Conservation (phyloP, 1,284 basidiomycete species). For the Erythrobasidium hasegawianum region DNA sequence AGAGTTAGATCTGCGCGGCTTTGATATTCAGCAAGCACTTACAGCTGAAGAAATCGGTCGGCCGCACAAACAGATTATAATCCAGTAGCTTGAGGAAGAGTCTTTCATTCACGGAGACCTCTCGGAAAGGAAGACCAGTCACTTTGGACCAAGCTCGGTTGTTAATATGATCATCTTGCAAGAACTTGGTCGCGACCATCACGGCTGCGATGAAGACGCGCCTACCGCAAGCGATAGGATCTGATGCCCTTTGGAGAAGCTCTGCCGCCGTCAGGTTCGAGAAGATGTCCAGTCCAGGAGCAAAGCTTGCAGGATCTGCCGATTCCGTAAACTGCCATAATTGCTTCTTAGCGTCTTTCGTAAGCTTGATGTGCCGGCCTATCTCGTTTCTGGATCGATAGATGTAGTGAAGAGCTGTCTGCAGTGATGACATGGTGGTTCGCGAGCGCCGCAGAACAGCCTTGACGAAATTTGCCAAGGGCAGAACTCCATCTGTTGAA, state of each 20-base stretch:
- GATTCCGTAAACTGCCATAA: conserved; percentile 1
- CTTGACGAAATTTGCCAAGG: conserved; percentile 42
- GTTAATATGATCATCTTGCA: conserved; percentile 86
- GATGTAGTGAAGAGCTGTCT: conserved; percentile 46
- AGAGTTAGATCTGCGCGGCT: no score
- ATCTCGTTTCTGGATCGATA: conserved; percentile 43
- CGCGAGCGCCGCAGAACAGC: conserved; percentile 45
- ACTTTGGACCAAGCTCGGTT: conserved; percentile 82
- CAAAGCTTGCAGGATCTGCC: not conserved
- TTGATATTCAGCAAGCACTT: not conserved
- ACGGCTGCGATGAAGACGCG: conserved; percentile 81
- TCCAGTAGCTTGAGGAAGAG: conserved; percentile 50
- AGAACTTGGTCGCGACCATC: conserved; percentile 84
- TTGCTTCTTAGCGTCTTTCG: conserved; percentile 33
- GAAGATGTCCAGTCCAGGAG: conserved; percentile 1
- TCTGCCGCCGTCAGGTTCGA: conserved; percentile 10
- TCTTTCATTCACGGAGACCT: conserved; percentile 52
- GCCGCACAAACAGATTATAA: conserved; percentile 50
- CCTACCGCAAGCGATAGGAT: conserved; percentile 74
- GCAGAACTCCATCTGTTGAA: conserved; percentile 35
- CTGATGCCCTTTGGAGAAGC: conserved; percentile 20
- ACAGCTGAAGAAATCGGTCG: conserved; percentile 41
- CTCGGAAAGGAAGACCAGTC: conserved; percentile 50
- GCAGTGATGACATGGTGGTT: conserved; percentile 44
- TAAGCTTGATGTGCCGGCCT: conserved; percentile 36